Conservation (phyloP, 495 filamentous ascomycete species). For the Penicillium crystallinum region DNA sequence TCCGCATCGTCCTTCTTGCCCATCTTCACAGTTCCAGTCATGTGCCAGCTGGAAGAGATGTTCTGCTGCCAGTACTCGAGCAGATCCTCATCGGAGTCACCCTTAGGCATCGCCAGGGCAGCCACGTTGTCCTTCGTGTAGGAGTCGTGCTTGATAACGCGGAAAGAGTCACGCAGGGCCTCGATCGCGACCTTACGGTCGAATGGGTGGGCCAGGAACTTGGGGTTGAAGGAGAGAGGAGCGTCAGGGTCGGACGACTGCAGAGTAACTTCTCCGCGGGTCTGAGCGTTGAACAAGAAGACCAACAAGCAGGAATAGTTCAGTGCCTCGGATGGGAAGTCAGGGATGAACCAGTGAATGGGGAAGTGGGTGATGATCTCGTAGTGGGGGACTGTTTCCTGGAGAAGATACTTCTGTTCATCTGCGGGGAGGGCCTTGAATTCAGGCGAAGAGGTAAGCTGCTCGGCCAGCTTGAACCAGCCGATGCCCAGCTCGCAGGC, state of each 20-base stretch:
- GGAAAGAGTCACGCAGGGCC: slow-evolving; percentile 42
- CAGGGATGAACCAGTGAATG: slow-evolving; percentile 25
- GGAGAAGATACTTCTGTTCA: slow-evolving; percentile 31
- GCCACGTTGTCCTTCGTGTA: slow-evolving; percentile 24
- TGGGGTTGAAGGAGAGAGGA: slow-evolving; percentile 49
- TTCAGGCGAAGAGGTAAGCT: slow-evolving; percentile 30
- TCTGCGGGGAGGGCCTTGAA: slow-evolving; percentile 36
- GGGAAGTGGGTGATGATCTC: slow-evolving; percentile 33
- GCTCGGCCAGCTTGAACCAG: slow-evolving; percentile 45
- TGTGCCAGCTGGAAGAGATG: slow-evolving; percentile 36
- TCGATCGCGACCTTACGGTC: slow-evolving; percentile 52
- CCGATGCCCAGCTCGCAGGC: slow-evolving; percentile 43
- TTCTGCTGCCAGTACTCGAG: slow-evolving; percentile 44
- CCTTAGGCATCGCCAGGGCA: slow-evolving; percentile 36
- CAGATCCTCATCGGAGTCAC: slow-evolving; percentile 49
- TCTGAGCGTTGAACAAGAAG: slow-evolving; percentile 25
- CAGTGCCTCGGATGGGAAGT: slow-evolving; percentile 18
- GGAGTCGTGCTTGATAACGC: slow-evolving; percentile 16
- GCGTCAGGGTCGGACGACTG: slow-evolving; percentile 46
- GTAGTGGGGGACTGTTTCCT: slow-evolving; percentile 40
- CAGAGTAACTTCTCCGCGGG: slow-evolving; percentile 47
- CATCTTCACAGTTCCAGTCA: slow-evolving; percentile 56
- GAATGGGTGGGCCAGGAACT: slow-evolving; percentile 49
- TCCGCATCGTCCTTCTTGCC: slow-evolving; percentile 30
- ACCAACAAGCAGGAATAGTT: slow-evolving; percentile 20